Conservation (phyloP, 2,329 filamentous ascomycete species). For the Pestalotiopsis sp. region DNA sequence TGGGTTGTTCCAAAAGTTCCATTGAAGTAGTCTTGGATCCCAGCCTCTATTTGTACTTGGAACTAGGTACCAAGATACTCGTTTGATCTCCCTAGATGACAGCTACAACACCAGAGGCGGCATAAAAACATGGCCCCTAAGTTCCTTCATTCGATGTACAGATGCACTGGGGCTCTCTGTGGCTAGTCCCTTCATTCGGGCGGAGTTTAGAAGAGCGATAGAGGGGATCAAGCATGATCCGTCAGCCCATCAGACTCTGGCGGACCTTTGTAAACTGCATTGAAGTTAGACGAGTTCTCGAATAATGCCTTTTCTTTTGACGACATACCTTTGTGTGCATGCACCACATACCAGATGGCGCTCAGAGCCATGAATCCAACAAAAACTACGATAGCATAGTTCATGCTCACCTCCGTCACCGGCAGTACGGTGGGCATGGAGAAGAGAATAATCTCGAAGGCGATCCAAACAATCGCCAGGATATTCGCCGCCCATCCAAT, state of each 20-base stretch:
- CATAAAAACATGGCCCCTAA: too few relatives aligned
- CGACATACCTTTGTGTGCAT: conserved; percentile 51
- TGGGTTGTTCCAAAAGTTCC: too few relatives aligned
- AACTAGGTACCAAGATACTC: too few relatives aligned
- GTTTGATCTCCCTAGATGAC: too few relatives aligned
- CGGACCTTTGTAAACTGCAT: conserved; percentile 30
- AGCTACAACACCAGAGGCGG: too few relatives aligned
- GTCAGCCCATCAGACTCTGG: conserved; percentile 32
- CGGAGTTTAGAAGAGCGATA: too few relatives aligned
- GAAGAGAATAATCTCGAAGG: conserved; percentile 56
- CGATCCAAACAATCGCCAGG: conserved; percentile 51
- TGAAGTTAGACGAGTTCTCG: background rate
- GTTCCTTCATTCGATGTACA: too few relatives aligned
- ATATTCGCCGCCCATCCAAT: conserved; percentile 48
- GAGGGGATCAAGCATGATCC: conserved; percentile 19
- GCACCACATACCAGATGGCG: conserved; percentile 51
- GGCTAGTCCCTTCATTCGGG: too few relatives aligned
- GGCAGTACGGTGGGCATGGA: conserved; percentile 38
- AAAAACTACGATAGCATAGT: conserved; percentile 62
- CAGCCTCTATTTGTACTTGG: too few relatives aligned
- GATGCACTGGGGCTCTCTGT: too few relatives aligned
- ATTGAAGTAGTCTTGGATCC: too few relatives aligned
- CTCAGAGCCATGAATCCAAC: conserved; percentile 37
- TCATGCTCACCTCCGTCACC: conserved; percentile 31
- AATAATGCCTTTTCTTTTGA: background rate